Evolutionary conservation across 257 asterid species (phyloP), one percentile per base, ranked within the genome.

Genomic region (Scutellaria barbata): DNA sequence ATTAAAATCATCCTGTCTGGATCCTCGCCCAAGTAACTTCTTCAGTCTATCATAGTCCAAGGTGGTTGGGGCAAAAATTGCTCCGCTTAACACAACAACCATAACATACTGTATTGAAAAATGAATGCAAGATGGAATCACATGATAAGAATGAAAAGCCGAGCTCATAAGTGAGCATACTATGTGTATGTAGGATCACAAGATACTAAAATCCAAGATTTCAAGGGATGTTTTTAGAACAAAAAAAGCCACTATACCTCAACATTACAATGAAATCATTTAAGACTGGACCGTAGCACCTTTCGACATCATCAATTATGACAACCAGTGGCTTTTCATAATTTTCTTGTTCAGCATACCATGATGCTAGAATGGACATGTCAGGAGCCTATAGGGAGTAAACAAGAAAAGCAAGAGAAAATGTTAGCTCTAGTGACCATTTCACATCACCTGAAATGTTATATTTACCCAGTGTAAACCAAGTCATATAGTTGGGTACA

Each of bases 231-330:
- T 47, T 43, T 43, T 20, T 40, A 55, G 57, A 71, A 51, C 59
- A 68, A 70, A 76, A 69, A 39, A 20, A 37, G 54, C 60, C 62
- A 65, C 8, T 10, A 50, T 84, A 91, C 98, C 97, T 92, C 87
- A 95, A 77, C 88, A 92, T 80, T 43, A 83, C 77, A 58, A 95
- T 84, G 76, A 95, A 92, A 80, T 95, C 94, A 71, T 89, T 82
- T 80, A 95, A 82, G 78, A 95, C 92, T 66, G 92, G 66, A 80
- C 92, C 84, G 54, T 78, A 84, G 77, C 98, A 95, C 76, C 95
- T 87, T 84, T 92, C 98, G 37, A 87, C 79, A 65, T 88, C 95
- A 39, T 92, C 95, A 72, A 95, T 84, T 81, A 92, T 85, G 59
- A 95, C 84, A 81, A 92, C 84, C 57, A 95, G 81, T 12, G 99